Evolutionary conservation across 2,329 filamentous ascomycete genomes (phyloP).

Genomic region (Gnomoniopsis smithogilvyi): DNA sequence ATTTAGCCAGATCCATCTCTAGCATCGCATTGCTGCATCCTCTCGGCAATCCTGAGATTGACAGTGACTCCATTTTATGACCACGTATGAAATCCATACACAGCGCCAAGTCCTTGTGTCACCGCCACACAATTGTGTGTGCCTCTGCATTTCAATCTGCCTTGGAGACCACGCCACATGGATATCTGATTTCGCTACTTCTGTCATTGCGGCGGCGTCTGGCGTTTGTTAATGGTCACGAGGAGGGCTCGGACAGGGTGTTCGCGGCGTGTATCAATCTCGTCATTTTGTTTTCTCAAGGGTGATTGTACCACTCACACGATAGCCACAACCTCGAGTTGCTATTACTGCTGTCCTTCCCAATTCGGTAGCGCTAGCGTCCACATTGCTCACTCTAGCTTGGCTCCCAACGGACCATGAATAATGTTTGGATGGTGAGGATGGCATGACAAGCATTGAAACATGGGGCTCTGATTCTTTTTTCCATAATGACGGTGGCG

Average conservation of each 20-base stretch:
- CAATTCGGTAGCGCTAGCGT: conserved; percentile 4
- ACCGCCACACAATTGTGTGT: conserved; percentile 10
- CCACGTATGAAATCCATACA: conserved; percentile 15
- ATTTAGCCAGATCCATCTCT: neutral
- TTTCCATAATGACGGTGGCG: conserved; percentile 12
- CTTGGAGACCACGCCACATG: conserved; percentile 9
- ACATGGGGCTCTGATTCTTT: conserved; percentile 9
- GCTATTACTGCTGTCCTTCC: conserved; percentile 12
- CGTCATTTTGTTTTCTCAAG: conserved; percentile 9
- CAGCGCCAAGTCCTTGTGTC: conserved; percentile 13
- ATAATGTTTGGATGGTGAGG: conserved; percentile 16
- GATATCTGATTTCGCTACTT: conserved; percentile 17
- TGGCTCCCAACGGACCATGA: conserved; percentile 4
- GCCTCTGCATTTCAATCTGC: conserved; percentile 8
- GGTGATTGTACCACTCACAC: neutral
- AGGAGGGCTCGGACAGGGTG: conserved; percentile 7
- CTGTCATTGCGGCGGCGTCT: conserved; percentile 20
- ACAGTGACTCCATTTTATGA: conserved; percentile 14
- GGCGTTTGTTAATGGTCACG: conserved; percentile 16
- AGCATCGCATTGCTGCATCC: conserved; percentile 7
- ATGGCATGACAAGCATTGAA: conserved; percentile 13
- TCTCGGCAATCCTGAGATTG: conserved; percentile 6
- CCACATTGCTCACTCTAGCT: conserved; percentile 14
- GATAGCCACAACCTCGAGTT: conserved; percentile 4
- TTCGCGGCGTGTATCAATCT: conserved; percentile 6